phyloP scores from a whole-genome alignment of 176 grass and related monocot genomes.

The Carex parvula region DNA sequence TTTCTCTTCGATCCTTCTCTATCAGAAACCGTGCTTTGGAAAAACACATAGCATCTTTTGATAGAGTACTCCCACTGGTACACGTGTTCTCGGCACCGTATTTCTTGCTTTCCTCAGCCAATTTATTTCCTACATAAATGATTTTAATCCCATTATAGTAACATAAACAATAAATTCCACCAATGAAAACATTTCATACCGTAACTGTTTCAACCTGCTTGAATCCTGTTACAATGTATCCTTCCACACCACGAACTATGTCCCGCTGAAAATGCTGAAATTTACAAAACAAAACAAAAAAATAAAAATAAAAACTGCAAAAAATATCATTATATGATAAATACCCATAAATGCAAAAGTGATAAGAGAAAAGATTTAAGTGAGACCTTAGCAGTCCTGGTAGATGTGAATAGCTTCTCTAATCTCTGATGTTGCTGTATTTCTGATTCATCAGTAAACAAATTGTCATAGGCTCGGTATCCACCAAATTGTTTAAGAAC shows the following conservation, averaged over 20 bases:
- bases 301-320: no score
- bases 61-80: constrained; percentile 77
- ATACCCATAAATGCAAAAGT: not conserved
- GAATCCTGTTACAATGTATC: constrained; percentile 91
- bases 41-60: constrained; percentile 70
- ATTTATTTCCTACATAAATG: constrained; percentile 63
- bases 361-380: not conserved
- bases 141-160: not conserved
- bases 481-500: constrained; percentile 94
- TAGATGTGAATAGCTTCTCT: constrained; percentile 91
- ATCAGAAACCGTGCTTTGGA: constrained; percentile 69
- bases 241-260: constrained; percentile 88
- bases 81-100: constrained; percentile 86
- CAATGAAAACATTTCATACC: not conserved
- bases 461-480: constrained; percentile 51
- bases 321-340: not conserved
- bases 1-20: constrained; percentile 77
- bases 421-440: constrained; percentile 73
- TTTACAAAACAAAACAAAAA: not conserved
- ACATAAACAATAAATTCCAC: not conserved
- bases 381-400: constrained; percentile 74
- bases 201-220: constrained; percentile 95
- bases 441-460: constrained; percentile 69
- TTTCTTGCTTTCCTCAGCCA: constrained; percentile 82
- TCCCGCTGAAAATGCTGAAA: constrained; percentile 96